Evolutionary conservation across 148 eudicot species (phyloP).

Genomic region (Hydrangea macrophylla): DNA sequence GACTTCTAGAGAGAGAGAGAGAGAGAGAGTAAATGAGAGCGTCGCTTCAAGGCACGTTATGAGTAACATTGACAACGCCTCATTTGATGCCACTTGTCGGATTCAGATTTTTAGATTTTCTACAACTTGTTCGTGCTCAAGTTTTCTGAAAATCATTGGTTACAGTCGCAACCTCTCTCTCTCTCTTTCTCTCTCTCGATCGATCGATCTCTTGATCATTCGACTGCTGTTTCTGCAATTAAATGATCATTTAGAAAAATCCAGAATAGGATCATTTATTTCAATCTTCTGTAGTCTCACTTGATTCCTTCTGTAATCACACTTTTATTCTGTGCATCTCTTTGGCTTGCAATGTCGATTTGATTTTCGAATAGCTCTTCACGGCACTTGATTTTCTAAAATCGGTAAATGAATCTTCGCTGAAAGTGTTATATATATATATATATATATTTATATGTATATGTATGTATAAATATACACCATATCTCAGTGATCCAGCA

Average conservation of each 20-base stretch:
- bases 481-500: neutral
- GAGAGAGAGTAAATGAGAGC: slow-evolving; percentile 1
- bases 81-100: neutral
- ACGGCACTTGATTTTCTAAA: neutral
- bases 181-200: neutral
- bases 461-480: neutral
- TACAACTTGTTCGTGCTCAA: neutral
- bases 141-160: neutral
- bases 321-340: neutral
- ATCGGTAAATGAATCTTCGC: slow-evolving; percentile 15
- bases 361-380: slow-evolving; percentile 8
- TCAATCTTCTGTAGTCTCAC: neutral
- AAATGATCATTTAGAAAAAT: no score
- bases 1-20: neutral
- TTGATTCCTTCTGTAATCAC: neutral
- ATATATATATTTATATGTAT: neutral
- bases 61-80: no score
- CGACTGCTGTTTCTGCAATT: neutral
- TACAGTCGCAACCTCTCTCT: neutral
- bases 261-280: neutral
- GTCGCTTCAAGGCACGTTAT: neutral
- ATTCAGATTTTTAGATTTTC: neutral
- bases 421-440: neutral
- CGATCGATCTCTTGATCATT: neutral
- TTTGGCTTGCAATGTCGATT: slow-evolving; percentile 1